Conservation (phyloP, 768 basidiomycete species). For the Xanthoconium purpureum region DNA sequence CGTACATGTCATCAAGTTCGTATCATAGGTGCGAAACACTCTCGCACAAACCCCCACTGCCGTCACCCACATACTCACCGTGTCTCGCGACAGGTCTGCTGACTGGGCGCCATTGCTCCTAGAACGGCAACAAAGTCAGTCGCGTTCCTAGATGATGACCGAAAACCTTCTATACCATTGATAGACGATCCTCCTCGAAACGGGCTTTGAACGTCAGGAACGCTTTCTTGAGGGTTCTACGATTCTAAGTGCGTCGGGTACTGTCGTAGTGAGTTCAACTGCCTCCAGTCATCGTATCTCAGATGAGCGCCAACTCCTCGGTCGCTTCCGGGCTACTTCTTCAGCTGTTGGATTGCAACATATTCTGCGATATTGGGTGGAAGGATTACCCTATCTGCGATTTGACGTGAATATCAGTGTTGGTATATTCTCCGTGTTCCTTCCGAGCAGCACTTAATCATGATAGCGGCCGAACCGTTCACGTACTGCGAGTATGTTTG, state of each 20-base stretch:
- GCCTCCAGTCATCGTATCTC: background rate
- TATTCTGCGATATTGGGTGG: background rate
- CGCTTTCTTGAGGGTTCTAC: background rate
- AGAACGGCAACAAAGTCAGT: conserved; percentile 11
- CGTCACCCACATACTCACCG: background rate
- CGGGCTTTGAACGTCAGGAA: background rate
- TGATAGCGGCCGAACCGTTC: background rate
- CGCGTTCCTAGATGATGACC: background rate
- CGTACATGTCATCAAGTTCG: background rate
- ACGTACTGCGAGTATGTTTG: conserved; percentile 14
- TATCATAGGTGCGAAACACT: background rate
- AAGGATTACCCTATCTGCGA: background rate
- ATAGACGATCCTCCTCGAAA: background rate
- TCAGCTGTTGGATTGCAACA: background rate
- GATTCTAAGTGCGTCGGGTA: background rate
- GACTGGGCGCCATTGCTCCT: background rate
- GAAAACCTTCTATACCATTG: background rate
- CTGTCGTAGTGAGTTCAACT: conserved; percentile 7
- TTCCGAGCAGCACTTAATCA: background rate
- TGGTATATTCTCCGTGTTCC: background rate
- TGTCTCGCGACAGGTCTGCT: background rate
- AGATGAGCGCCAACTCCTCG: background rate
- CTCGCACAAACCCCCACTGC: background rate
- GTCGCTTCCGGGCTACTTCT: background rate
- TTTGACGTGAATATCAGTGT: background rate